Evolutionary conservation across 2,329 filamentous ascomycete species (phyloP).

Genomic region (Monilinia vaccinii-corymbosi): DNA sequence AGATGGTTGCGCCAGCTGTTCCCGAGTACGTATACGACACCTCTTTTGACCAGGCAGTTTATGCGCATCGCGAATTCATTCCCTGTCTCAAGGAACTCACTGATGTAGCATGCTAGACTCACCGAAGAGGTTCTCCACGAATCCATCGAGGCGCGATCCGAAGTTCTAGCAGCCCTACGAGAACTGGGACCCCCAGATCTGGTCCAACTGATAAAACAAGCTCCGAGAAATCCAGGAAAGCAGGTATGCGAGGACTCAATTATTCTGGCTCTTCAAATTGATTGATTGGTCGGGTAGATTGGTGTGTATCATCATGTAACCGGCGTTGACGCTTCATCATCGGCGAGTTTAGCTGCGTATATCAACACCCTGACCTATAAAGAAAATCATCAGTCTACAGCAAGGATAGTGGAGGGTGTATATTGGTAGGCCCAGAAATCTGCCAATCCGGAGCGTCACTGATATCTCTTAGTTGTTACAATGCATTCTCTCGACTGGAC

Average conservation of each 20-base stretch:
- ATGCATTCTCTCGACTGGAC: conserved; percentile 94
- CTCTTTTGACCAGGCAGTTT: not conserved
- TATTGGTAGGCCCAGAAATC: conserved; percentile 62
- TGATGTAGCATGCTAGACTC: conserved; percentile 49
- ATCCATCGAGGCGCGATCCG: conserved; percentile 85
- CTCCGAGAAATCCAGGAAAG: conserved; percentile 46
- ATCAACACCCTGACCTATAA: conserved; percentile 96
- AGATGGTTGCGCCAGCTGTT: conserved; percentile 51
- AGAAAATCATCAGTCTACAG: conserved; percentile 65
- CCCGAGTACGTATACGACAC: conserved; percentile 52
- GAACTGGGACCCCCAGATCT: conserved; percentile 94
- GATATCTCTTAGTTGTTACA: conserved; percentile 63
- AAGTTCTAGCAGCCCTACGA: conserved; percentile 73
- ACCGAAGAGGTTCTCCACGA: conserved; percentile 90
- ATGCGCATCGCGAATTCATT: not conserved
- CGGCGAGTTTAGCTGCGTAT: conserved; percentile 91
- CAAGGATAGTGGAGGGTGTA: conserved; percentile 84
- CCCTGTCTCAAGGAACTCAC: not conserved
- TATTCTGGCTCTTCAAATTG: not conserved
- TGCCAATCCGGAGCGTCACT: conserved; percentile 24
- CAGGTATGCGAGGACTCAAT: conserved; percentile 36
- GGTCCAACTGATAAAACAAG: conserved; percentile 82
- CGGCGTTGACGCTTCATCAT: conserved; percentile 93
- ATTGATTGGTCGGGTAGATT: conserved; percentile 42
- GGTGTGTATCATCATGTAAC: conserved; percentile 98